Conservation (phyloP, 1,284 basidiomycete species). For the Malassezia sympodialis region DNA sequence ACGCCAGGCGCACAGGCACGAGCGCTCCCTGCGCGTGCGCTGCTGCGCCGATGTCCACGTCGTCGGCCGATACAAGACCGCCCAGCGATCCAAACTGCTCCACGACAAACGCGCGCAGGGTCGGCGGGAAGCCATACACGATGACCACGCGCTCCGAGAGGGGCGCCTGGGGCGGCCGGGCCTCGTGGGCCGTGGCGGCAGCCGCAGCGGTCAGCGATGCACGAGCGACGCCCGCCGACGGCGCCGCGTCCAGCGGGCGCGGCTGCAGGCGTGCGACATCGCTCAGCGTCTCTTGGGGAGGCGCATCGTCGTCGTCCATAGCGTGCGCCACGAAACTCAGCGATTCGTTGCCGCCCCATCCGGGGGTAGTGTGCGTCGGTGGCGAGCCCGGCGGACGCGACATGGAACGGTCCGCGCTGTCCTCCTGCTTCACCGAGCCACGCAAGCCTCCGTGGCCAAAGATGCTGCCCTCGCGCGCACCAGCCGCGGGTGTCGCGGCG, state of each 20-base stretch:
- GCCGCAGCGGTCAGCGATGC: not conserved
- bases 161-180: not conserved
- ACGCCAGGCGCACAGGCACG: conserved; percentile 21
- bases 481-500: conserved; percentile 18
- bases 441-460: conserved; percentile 34
- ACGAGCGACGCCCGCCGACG: not conserved
- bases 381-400: conserved; percentile 7
- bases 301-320: conserved; percentile 19
- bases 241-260: not conserved
- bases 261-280: conserved; percentile 3
- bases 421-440: conserved; percentile 15
- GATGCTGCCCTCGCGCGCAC: conserved; percentile 30
- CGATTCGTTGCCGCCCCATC: not conserved
- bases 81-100: conserved; percentile 29
- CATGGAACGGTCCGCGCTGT: conserved; percentile 9
- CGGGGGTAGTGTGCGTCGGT: not conserved
- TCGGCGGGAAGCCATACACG: conserved; percentile 27
- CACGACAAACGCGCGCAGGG: conserved; percentile 27
- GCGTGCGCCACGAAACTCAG: not conserved
- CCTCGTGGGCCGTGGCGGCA: not conserved
- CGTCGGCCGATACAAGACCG: conserved; percentile 24
- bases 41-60: conserved; percentile 25
- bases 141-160: conserved; percentile 28
- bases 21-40: not conserved
- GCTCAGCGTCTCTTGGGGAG: conserved; percentile 12